Conservation (phyloP, 441 rosid genomes). For the Eruca vesicaria region DNA sequence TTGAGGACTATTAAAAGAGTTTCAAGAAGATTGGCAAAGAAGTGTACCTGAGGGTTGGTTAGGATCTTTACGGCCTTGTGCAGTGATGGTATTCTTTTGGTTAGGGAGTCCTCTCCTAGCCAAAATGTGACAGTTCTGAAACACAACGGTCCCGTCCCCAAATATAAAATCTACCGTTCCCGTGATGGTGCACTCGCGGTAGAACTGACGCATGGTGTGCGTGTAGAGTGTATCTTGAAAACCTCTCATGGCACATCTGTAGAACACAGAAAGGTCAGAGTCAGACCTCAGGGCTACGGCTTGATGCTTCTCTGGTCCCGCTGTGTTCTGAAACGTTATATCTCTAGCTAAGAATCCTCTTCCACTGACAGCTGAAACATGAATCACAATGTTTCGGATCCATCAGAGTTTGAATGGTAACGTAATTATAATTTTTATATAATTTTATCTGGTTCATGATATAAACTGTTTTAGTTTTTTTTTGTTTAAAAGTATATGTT, state of each 20-base stretch:
- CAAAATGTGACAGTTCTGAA: constrained; percentile 41
- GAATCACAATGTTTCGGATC: background rate
- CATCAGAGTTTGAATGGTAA: background rate
- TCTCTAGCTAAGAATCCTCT: constrained; percentile 80
- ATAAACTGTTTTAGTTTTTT: no score
- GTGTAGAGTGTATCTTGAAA: constrained; percentile 90
- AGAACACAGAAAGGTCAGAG: constrained; percentile 71
- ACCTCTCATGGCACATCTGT: constrained; percentile 58
- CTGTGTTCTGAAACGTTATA: constrained; percentile 81
- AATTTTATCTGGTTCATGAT: no score
- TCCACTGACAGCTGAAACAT: constrained; percentile 68
- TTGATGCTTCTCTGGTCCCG: constrained; percentile 81
- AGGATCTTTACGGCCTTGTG: constrained; percentile 36
- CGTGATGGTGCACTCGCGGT: constrained; percentile 66
- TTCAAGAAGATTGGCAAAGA: background rate
- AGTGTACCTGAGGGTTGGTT: constrained; percentile 37
- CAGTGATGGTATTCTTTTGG: constrained; percentile 42
- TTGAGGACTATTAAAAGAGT: background rate
- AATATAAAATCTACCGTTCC: constrained; percentile 43
- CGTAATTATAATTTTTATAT: no score
- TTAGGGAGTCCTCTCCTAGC: constrained; percentile 33
- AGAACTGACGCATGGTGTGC: constrained; percentile 90
- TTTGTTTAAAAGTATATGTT: no score
- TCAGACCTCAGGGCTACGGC: constrained; percentile 81
- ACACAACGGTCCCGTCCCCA: constrained; percentile 38